Base-by-base conservation (phyloP, 768 basidiomycete genomes). In the Kwoniella sp. region DNA sequence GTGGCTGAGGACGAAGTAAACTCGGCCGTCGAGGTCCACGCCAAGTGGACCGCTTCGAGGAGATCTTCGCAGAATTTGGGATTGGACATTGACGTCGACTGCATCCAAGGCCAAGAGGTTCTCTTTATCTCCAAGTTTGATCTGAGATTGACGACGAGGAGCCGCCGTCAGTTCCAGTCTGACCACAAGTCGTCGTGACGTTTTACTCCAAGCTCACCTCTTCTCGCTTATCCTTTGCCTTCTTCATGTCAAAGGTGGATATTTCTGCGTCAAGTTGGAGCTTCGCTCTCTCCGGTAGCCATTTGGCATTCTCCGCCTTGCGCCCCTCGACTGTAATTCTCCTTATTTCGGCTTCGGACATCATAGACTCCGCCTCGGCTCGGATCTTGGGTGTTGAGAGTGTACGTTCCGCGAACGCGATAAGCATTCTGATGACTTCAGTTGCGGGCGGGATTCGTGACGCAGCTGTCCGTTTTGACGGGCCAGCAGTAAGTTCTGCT, bases 361-460 rank as follows among this genome's bases (percentile, higher is more conserved):
- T 26, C 3, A 48, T 58, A 1, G 37, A 56, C 30, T 76, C 74
- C 48, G 70, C 38, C 15, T 73, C 70, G 15, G 30, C 30, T 29
- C 65, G 48, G 37, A 76, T 59, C 31, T 41, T 58, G 3, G 65
- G 69, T 11, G 72, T 72, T 4, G 38, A 9, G 52, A 73, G 47
- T 1, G 69, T 68, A 17, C 73, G 61, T 23, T 76, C 74, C 2
- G 61, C 63, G 2, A 76, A 41, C 22, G 68, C 71, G 4, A 76
- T 37, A 22, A 76, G 67, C 74, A 76, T 76, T 8, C 70, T 34
- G 20, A 74, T 56, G 9, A 76, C 65, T 53, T 74, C 73, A 34
- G 58, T 28, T 1, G 72, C 65, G 25, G 62, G 66, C 1, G 74
- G 74, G 0, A 71, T 54, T 5, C 73, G 55, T 15, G 73, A 73